Percentiles rank a stretch among this genome's conserved stretches.
These are phyloP conservation scores for Lachancea mirantina DNA, from an alignment of 805 yeast species.

Conservation along the genomic window DNA sequence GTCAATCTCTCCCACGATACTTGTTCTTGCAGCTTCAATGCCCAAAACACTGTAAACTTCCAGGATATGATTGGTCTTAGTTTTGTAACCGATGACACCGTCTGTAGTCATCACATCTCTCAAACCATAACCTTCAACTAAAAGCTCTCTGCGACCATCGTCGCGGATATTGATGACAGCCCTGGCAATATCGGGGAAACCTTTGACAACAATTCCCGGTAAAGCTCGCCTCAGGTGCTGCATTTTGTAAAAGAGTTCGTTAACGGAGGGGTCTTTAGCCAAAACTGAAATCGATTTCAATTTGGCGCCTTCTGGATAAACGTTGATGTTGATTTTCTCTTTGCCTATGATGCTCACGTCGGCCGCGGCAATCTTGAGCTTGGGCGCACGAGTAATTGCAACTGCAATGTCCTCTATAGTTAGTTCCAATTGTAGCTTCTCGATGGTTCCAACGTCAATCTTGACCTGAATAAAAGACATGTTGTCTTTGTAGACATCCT, in stretches of 20 bases:
- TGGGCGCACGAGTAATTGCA: slow-evolving; percentile 80
- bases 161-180: slow-evolving; percentile 93
- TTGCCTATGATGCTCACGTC: slow-evolving; percentile 65
- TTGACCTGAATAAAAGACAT: slow-evolving; percentile 74
- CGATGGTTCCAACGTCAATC: slow-evolving; percentile 78
- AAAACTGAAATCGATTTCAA: slow-evolving; percentile 39
- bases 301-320: slow-evolving; percentile 38
- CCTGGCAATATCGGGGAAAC: slow-evolving; percentile 82
- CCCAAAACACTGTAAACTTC: slow-evolving; percentile 89
- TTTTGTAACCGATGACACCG: slow-evolving; percentile 84
- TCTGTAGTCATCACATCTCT: slow-evolving; percentile 96
- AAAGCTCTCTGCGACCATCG: slow-evolving; percentile 77
- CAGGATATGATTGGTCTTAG: slow-evolving; percentile 84
- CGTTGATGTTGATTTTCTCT: slow-evolving; percentile 60
- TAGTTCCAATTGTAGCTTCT: slow-evolving; percentile 81
- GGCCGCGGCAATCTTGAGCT: slow-evolving; percentile 68
- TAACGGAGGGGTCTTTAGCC: slow-evolving; percentile 34
- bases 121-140: slow-evolving; percentile 96
- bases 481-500: slow-evolving; percentile 83
- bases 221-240: slow-evolving; percentile 81
- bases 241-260: slow-evolving; percentile 74
- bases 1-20: slow-evolving; percentile 90
- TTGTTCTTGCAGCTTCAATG: slow-evolving; percentile 93
- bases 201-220: slow-evolving; percentile 87
- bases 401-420: slow-evolving; percentile 77